Conservation (phyloP, 1,284 basidiomycete genomes). For the Thelephora terrestris region DNA sequence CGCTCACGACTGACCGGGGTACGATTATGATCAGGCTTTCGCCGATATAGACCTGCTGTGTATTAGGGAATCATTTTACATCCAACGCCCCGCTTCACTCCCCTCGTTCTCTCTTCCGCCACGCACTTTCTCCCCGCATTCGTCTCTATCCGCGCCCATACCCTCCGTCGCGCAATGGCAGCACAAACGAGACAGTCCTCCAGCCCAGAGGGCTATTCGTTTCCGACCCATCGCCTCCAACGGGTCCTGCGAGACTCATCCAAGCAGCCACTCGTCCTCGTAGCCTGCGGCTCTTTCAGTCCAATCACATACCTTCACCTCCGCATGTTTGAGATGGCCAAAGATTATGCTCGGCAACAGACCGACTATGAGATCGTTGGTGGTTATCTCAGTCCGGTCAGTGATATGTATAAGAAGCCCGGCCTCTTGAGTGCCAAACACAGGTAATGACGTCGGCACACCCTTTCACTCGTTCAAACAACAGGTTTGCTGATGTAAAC, state of each 20-base stretch:
- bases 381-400: slow-evolving; percentile 91
- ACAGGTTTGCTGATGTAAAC: neutral
- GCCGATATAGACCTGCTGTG: no score
- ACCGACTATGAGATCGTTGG: slow-evolving; percentile 91
- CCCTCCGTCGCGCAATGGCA: no score
- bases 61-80: no score
- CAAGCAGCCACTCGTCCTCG: slow-evolving; percentile 66
- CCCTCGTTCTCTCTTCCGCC: no score
- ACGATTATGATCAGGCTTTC: no score
- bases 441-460: slow-evolving; percentile 40
- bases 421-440: slow-evolving; percentile 75
- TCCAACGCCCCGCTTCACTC: no score
- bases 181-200: slow-evolving; percentile 21
- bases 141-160: no score
- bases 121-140: no score
- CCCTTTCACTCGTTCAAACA: neutral
- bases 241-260: slow-evolving; percentile 46
- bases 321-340: slow-evolving; percentile 98
- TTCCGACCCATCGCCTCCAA: slow-evolving; percentile 54
- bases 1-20: no score
- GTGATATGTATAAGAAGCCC: slow-evolving; percentile 87
- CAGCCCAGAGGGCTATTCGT: slow-evolving; percentile 54
- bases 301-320: slow-evolving; percentile 77
- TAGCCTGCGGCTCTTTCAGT: slow-evolving; percentile 76
- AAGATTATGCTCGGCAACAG: slow-evolving; percentile 88